Conservation (phyloP, 2,329 filamentous ascomycete genomes). For the Aspergillus persii region DNA sequence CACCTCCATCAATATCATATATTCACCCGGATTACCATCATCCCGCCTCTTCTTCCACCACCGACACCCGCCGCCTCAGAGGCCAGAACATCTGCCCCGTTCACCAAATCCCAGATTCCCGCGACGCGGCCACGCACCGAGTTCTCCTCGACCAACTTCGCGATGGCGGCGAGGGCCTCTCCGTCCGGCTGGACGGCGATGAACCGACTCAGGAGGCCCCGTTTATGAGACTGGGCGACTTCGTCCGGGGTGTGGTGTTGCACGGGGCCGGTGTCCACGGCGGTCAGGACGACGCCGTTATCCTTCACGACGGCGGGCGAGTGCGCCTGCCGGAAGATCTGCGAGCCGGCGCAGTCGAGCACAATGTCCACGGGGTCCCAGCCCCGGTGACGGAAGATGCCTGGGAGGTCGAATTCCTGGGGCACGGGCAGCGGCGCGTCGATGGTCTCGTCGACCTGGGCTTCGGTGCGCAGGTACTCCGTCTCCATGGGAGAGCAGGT, state of each 20-base stretch:
- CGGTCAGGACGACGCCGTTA: conserved; percentile 34
- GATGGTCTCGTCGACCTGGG: conserved; percentile 37
- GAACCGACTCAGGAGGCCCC: conserved; percentile 31
- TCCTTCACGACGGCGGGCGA: conserved; percentile 33
- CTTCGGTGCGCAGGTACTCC: conserved; percentile 24
- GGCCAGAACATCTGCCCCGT: conserved; percentile 35
- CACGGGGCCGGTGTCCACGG: conserved; percentile 30
- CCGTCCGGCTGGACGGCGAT: conserved; percentile 39
- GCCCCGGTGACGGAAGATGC: conserved; percentile 28
- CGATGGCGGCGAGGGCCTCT: conserved; percentile 32
- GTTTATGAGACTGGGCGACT: conserved; percentile 12
- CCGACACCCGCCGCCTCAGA: conserved; percentile 29
- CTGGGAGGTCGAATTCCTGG: conserved; percentile 29
- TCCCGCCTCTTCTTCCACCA: conserved; percentile 26
- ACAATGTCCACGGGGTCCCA: conserved; percentile 42
- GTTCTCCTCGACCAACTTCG: conserved; percentile 35
- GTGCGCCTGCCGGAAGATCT: conserved; percentile 35
- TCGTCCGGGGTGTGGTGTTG: conserved; percentile 11
- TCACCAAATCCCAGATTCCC: conserved; percentile 32
- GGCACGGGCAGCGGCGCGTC: conserved; percentile 24
- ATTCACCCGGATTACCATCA: conserved; percentile 36
- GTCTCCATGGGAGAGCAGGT: conserved; percentile 26
- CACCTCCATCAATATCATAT: conserved; percentile 7
- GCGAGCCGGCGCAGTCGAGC: conserved; percentile 38
- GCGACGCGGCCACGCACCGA: conserved; percentile 34